Percentiles rank a stretch among this genome's conserved stretches.
Conservation (phyloP, 495 filamentous ascomycete genomes). For the Articulospora tetracladia region DNA sequence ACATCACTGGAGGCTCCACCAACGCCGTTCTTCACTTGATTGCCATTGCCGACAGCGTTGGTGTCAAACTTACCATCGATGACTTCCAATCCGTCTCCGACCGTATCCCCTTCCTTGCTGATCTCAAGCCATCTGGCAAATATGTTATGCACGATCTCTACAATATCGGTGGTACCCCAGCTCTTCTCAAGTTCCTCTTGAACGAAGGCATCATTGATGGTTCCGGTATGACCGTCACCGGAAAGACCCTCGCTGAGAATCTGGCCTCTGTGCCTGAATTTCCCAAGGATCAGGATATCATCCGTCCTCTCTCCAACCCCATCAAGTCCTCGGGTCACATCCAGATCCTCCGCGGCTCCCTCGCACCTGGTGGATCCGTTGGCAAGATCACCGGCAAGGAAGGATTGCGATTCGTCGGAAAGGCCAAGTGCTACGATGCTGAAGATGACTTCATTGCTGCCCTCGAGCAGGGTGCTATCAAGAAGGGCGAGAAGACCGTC, state of each 20-base stretch:
- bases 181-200: conserved; percentile 86
- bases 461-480: conserved; percentile 77
- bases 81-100: conserved; percentile 96
- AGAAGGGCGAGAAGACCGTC: conserved; percentile 96
- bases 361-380: conserved; percentile 88
- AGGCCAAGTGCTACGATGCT: conserved; percentile 80
- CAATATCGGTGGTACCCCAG: conserved; percentile 87
- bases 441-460: conserved; percentile 78
- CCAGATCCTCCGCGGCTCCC: conserved; percentile 87
- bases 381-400: conserved; percentile 99
- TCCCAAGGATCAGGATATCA: conserved; percentile 81
- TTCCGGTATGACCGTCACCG: conserved; percentile 86
- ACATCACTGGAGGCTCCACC: conserved; percentile 92
- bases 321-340: conserved; percentile 96
- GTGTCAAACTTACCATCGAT: conserved; percentile 90
- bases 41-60: conserved; percentile 92
- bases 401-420: conserved; percentile 81
- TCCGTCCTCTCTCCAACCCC: conserved; percentile 85
- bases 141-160: conserved; percentile 93
- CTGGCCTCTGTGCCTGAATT: conserved; percentile 73
- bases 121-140: conserved; percentile 95
- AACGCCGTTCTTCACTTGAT: conserved; percentile 97
- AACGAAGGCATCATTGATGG: conserved; percentile 88
- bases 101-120: conserved; percentile 86
- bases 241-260: conserved; percentile 91